A percentile compares a stretch with the other conserved stretches of the same genome.
phyloP scores from a whole-genome alignment of 2,329 filamentous ascomycete species.

The Sarocladium oryzae region DNA sequence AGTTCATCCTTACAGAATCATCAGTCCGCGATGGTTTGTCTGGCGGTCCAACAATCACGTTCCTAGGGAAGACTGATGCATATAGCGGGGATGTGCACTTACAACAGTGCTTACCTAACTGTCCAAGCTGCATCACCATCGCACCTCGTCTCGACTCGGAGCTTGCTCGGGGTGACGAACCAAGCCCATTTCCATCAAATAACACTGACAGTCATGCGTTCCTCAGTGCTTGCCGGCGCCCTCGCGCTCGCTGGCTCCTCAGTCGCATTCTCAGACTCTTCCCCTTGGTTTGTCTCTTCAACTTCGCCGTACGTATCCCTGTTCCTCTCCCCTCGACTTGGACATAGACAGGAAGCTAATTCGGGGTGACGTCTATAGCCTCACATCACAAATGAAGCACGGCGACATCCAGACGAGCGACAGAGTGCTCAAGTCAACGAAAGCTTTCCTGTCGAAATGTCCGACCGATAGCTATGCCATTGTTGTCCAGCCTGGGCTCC shows the following conservation, averaged over 20 bases:
- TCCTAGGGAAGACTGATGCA: neutral
- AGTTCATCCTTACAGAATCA: no score
- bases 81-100: neutral
- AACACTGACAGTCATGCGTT: constrained; percentile 40
- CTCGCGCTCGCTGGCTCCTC: constrained; percentile 52
- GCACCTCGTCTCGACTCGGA: constrained; percentile 4
- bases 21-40: no score
- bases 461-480: constrained; percentile 72
- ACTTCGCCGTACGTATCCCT: constrained; percentile 63
- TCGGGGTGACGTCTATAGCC: constrained; percentile 18
- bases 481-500: constrained; percentile 67
- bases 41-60: no score
- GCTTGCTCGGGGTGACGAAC: constrained; percentile 6
- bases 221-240: constrained; percentile 42
- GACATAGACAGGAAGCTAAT: constrained; percentile 6
- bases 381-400: constrained; percentile 24
- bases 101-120: constrained; percentile 4
- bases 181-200: constrained; percentile 3
- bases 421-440: constrained; percentile 35
- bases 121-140: neutral
- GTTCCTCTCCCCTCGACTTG: neutral
- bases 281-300: constrained; percentile 84
- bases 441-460: constrained; percentile 56
- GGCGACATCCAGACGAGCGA: constrained; percentile 44
- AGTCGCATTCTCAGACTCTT: constrained; percentile 76